Base-by-base conservation (phyloP, 2,329 filamentous ascomycete genomes). In the Fusarium hainanense region DNA sequence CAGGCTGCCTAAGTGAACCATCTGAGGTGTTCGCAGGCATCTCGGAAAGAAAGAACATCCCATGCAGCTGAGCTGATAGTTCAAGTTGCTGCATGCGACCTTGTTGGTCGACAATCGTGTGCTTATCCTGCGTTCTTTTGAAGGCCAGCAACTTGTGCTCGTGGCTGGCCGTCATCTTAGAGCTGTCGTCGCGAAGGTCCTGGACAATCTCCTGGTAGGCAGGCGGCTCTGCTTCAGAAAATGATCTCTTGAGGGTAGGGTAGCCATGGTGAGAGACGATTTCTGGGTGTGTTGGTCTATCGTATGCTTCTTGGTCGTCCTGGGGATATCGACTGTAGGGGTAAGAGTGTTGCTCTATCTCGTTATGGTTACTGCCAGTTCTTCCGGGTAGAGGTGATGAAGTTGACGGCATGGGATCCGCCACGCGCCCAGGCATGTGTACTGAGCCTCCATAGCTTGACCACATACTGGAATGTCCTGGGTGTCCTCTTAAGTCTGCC, bases 1-100 rank as follows among this genome's bases (percentile, higher is more conserved):
- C 95, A 54, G 89, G 93, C 77, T 92, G 91, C 51, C 90, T 82
- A 48, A 86, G 78, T 47, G 80, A 83, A 63, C 86, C 87, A 70
- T 91, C 88, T 70, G 79, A 84, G 57, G 84, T 82, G 66, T 85
- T 89, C 75, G 90, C 87, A 2, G 91, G 90, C 82, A 92, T 92
- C 77, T 95, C 92, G 30, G 92, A 93, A 32, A 95, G 84, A 78
- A 95, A 95, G 83, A 95, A 95, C 92, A 95, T 94, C 82, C 92
- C 92, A 77, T 94, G 92, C 30, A 95, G 88, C 81, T 95, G 92
- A 18, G 92, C 92, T 10, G 87, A 86, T 40, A 89, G 79, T 70
- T 89, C 87, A n/a, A 89, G 82, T 71, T 88, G 85, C 75, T 88
- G 87, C 70, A 89, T 85, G 44, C 85, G 85, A 44, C 87, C 87